These are phyloP conservation scores for Debaryomyces castellii DNA, from an alignment of 805 yeast species.

Conservation along the genomic window DNA sequence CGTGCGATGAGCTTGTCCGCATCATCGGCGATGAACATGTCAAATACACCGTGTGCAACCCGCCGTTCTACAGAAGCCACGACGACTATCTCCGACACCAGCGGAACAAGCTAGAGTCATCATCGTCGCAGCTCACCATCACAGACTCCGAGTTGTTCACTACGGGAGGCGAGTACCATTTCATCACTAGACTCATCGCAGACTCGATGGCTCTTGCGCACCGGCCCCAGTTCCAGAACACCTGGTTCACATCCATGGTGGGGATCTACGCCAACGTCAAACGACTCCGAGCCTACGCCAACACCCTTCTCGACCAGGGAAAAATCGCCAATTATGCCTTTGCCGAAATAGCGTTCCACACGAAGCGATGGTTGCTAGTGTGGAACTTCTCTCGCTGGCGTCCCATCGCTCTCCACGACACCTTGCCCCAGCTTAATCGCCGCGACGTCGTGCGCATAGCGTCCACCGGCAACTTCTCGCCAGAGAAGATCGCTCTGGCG, in stretches of 20 bases:
- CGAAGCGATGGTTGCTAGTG: slow-evolving; percentile 18
- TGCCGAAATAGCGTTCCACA: slow-evolving; percentile 7
- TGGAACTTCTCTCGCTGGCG: slow-evolving; percentile 13
- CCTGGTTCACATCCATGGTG: slow-evolving; percentile 19
- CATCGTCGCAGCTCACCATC: slow-evolving; percentile 6
- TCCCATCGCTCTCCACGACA: not conserved
- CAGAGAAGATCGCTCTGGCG: not conserved
- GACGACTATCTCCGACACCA: slow-evolving; percentile 8
- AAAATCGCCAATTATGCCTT: slow-evolving; percentile 4
- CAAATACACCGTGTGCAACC: slow-evolving; percentile 18
- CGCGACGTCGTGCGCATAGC: slow-evolving; percentile 1
- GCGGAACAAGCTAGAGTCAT: slow-evolving; percentile 6
- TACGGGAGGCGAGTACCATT: slow-evolving; percentile 18
- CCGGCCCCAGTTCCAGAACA: slow-evolving; percentile 4
- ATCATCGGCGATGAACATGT: not conserved
- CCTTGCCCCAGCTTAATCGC: not conserved
- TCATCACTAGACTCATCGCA: slow-evolving; percentile 11
- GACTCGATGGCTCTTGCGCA: slow-evolving; percentile 7
- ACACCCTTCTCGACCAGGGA: not conserved
- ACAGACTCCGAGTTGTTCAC: slow-evolving; percentile 10
- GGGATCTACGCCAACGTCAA: slow-evolving; percentile 15
- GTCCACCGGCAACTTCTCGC: not conserved
- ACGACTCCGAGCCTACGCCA: not conserved
- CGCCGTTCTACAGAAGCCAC: slow-evolving; percentile 16
- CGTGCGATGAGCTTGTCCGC: not conserved